Percentiles rank a stretch among this genome's conserved stretches.
Evolutionary conservation across 73 alveolate species (phyloP).

Genomic region (Paramecium sexaurelia): DNA sequence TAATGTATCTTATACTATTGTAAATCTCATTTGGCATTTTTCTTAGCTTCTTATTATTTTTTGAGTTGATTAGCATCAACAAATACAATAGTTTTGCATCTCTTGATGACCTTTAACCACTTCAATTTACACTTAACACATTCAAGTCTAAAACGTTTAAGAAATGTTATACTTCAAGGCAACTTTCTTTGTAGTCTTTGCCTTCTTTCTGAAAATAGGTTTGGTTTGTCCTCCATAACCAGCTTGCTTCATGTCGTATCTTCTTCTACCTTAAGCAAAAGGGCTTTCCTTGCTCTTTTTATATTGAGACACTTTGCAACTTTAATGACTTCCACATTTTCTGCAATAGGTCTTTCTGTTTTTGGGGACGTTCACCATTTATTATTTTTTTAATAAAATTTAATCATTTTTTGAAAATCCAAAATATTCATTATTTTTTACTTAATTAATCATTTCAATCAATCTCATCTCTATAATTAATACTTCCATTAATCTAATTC

Average conservation of each 20-base stretch:
- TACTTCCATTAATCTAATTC: background rate
- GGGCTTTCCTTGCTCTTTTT: conserved; percentile 89
- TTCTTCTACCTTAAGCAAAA: conserved; percentile 88
- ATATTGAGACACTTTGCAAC: conserved; percentile 87
- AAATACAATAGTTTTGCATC: conserved; percentile 96
- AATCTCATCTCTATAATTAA: background rate
- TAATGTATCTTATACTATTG: conserved; percentile 11
- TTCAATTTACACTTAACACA: conserved; percentile 92
- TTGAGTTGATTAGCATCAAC: conserved; percentile 75
- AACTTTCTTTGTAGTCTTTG: conserved; percentile 96
- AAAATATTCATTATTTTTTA: background rate
- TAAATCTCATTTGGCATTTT: conserved; percentile 24
- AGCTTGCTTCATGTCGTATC: conserved; percentile 95
- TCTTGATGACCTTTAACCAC: conserved; percentile 85
- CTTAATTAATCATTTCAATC: background rate
- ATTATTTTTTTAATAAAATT: conserved; percentile 5
- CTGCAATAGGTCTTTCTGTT: conserved; percentile 82
- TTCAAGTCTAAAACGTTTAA: conserved; percentile 76
- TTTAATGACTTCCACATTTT: conserved; percentile 81
- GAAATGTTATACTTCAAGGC: conserved; percentile 81
- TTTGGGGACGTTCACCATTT: conserved; percentile 87
- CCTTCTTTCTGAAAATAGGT: conserved; percentile 97
- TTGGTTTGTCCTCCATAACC: conserved; percentile 98
- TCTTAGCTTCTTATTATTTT: conserved; percentile 41
- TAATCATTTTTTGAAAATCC: conserved; percentile 6